Conservation (phyloP, 345 rosid genomes). For the Gossypium arboreum region DNA sequence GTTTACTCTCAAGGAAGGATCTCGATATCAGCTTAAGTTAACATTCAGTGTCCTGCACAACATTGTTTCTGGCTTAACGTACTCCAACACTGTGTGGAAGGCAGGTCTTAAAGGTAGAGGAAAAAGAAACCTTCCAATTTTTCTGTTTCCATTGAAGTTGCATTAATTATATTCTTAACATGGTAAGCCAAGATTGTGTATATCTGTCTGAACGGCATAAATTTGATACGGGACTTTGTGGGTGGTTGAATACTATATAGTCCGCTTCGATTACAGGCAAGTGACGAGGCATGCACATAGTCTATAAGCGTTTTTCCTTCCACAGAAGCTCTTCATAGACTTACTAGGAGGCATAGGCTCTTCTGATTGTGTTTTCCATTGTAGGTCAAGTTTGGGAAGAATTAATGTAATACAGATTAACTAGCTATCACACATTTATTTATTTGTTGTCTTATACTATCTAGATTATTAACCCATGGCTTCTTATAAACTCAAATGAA, state of each 20-base stretch:
- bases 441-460: background rate
- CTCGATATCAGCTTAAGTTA: constrained; percentile 43
- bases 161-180: background rate
- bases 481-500: background rate
- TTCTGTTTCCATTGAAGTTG: constrained; percentile 4
- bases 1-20: constrained; percentile 47
- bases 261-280: background rate
- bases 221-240: background rate
- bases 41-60: constrained; percentile 48
- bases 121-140: background rate
- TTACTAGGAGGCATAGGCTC: background rate
- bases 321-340: background rate
- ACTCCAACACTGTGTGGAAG: constrained; percentile 50
- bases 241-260: background rate
- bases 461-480: background rate
- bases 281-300: background rate
- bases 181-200: background rate
- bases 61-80: constrained; percentile 51
- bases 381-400: background rate
- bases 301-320: background rate
- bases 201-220: background rate
- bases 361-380: background rate
- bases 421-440: background rate
- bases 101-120: constrained; percentile 40
- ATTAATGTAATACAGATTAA: background rate